A percentile compares a stretch with the other conserved stretches of the same genome.
Evolutionary conservation across 495 filamentous ascomycete species (phyloP).

Genomic region (Aspergillus nanangensis): DNA sequence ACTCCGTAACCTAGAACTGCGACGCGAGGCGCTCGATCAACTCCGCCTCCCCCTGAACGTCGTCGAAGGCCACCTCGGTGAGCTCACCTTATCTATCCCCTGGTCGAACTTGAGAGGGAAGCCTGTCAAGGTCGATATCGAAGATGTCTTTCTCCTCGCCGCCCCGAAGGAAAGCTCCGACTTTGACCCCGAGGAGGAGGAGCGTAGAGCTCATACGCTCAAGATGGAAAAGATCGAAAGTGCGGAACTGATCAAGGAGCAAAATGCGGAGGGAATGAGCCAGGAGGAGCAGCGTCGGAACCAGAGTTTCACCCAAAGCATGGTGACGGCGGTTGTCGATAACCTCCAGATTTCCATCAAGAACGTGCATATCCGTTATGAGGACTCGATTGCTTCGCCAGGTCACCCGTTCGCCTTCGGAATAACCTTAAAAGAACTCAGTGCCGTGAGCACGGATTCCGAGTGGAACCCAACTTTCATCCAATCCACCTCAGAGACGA

Average conservation of each 20-base stretch:
- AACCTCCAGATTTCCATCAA: slow-evolving; percentile 96
- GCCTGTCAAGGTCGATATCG: slow-evolving; percentile 88
- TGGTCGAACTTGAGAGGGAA: slow-evolving; percentile 95
- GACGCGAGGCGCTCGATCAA: slow-evolving; percentile 92
- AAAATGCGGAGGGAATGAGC: slow-evolving; percentile 87
- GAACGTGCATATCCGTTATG: slow-evolving; percentile 96
- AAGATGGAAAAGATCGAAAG: slow-evolving; percentile 98
- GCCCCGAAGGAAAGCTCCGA: slow-evolving; percentile 91
- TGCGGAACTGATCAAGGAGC: slow-evolving; percentile 87
- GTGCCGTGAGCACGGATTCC: slow-evolving; percentile 89
- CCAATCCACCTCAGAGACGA: slow-evolving; percentile 72
- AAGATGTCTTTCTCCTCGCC: slow-evolving; percentile 93
- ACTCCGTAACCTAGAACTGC: slow-evolving; percentile 84
- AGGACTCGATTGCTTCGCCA: slow-evolving; percentile 92
- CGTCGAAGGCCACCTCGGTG: slow-evolving; percentile 86
- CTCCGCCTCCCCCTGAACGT: slow-evolving; percentile 94
- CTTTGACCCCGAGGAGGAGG: slow-evolving; percentile 90
- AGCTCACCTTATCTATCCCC: slow-evolving; percentile 85
- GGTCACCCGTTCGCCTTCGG: slow-evolving; percentile 94
- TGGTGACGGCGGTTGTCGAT: slow-evolving; percentile 94
- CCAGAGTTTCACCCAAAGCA: slow-evolving; percentile 91
- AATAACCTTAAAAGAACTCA: slow-evolving; percentile 88
- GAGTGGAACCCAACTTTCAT: slow-evolving; percentile 95
- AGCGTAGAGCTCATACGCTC: slow-evolving; percentile 70
- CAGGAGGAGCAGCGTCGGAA: slow-evolving; percentile 91